Evolutionary conservation across 768 basidiomycete species (phyloP), one percentile per base, ranked within the genome.

Genomic region (Xanthoconium purpureum): DNA sequence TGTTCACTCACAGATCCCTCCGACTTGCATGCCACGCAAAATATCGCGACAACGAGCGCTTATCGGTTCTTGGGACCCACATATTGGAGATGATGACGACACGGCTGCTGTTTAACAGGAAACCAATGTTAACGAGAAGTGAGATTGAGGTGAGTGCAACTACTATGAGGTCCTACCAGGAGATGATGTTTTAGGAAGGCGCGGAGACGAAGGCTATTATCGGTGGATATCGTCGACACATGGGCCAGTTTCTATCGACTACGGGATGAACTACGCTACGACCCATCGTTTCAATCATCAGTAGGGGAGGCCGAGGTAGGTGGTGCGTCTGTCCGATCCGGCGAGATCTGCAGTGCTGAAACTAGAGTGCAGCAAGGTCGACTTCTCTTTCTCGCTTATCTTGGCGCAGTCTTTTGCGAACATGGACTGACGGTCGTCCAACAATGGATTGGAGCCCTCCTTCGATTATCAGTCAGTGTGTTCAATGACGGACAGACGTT

Each of bases 1-100:
- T 88, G 50, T 89, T 81, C 63, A 88, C 86, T 13, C 88, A 91
- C 66, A 78, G 71, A 62, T 87, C 87, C 18, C 75, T 90, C 48
- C 77, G 82, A 49, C 77, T 72, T 67, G 64, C 70, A 62, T 59
- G 72, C 61, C 70, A 69, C 40, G 60, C 73, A 64, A 58, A 75
- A 75, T 79, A 77, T 65, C 73, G 72, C 59, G 84, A 87, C 67
- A 84, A 84, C 60, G 83, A 84, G 66, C 73, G 84, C 51, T 69
- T 88, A 55, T 71, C 79, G 36, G 70, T 74, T 37, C 74, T 87
- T 39, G 86, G 86, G 33, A 69, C 72, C 54, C 57, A 72, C 47
- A 77, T 77, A 37, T 71, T 87, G 51, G 75, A 78, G 50, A 70
- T 77, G 60, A 75, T 73, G 38, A 71, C 82, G 48, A 80, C 81